Conservation (phyloP, 257 asterid genomes). For the Verbena officinalis region DNA sequence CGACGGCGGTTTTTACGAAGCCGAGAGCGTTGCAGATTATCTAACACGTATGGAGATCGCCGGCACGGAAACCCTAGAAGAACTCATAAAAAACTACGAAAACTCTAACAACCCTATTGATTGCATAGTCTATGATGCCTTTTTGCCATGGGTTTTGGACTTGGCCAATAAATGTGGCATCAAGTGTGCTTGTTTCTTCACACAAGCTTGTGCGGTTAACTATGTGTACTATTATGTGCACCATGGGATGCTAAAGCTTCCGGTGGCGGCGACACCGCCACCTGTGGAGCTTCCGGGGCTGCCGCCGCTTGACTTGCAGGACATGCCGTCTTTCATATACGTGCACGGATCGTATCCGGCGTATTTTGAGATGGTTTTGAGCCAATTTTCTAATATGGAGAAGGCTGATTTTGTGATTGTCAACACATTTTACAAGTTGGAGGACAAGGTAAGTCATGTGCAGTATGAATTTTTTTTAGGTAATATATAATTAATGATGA, state of each 20-base stretch:
- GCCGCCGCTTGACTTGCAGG: constrained; percentile 55
- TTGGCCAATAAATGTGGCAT: constrained; percentile 46
- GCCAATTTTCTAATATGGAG: constrained; percentile 56
- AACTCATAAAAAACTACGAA: constrained; percentile 41
- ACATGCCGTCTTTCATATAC: constrained; percentile 68
- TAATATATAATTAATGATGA: background rate
- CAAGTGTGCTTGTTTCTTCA: constrained; percentile 57
- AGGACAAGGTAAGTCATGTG: constrained; percentile 45
- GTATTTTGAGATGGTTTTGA: constrained; percentile 57
- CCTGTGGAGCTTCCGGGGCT: constrained; percentile 66
- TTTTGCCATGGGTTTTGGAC: constrained; percentile 75
- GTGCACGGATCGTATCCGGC: constrained; percentile 68
- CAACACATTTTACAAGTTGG: constrained; percentile 68
- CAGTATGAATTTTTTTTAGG: too few relatives aligned
- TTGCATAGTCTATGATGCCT: constrained; percentile 69
- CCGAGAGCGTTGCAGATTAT: constrained; percentile 41
- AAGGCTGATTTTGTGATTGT: constrained; percentile 76
- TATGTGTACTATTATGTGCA: constrained; percentile 55
- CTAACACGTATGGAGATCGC: constrained; percentile 37
- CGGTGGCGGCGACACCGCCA: constrained; percentile 39
- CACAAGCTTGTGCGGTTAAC: constrained; percentile 80
- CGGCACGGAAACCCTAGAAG: constrained; percentile 47
- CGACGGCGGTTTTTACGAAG: constrained; percentile 53
- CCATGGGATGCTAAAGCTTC: constrained; percentile 50
- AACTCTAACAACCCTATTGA: constrained; percentile 37